phyloP scores from a whole-genome alignment of 306 rosid genomes.

The Abrus precatorius region DNA sequence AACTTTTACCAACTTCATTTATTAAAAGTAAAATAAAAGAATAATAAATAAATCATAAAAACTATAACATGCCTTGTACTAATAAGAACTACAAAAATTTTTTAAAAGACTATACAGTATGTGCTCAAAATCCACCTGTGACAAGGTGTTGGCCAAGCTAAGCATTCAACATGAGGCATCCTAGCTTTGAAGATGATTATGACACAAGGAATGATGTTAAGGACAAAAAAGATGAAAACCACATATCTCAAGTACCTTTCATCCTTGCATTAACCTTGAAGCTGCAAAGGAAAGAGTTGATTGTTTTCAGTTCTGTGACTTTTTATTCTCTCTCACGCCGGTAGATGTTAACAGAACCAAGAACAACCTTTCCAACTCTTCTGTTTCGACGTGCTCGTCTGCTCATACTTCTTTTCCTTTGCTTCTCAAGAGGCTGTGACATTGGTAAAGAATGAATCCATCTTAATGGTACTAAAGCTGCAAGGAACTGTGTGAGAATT shows the following conservation, averaged over 20 bases:
- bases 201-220: conserved; percentile 11
- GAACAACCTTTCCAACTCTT: conserved; percentile 76
- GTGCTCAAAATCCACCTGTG: conserved; percentile 26
- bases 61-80: no score
- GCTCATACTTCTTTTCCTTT: conserved; percentile 60
- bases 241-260: conserved; percentile 13
- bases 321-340: conserved; percentile 73
- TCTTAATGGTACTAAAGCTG: conserved; percentile 72
- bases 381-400: conserved; percentile 71
- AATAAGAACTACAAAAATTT: no score
- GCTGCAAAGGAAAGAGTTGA: conserved; percentile 9
- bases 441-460: conserved; percentile 65
- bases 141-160: conserved; percentile 42
- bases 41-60: no score
- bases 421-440: conserved; percentile 57
- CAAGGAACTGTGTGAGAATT: conserved; percentile 69
- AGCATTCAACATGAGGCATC: conserved; percentile 37
- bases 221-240: not conserved
- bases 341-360: conserved; percentile 60
- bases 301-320: conserved; percentile 54
- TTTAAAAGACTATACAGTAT: conserved; percentile 25
- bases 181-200: conserved; percentile 11
- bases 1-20: no score
- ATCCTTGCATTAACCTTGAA: conserved; percentile 27
- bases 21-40: no score